phyloP scores from a whole-genome alignment of 345 rosid genomes.

The Eucalyptus sideroxylon region DNA sequence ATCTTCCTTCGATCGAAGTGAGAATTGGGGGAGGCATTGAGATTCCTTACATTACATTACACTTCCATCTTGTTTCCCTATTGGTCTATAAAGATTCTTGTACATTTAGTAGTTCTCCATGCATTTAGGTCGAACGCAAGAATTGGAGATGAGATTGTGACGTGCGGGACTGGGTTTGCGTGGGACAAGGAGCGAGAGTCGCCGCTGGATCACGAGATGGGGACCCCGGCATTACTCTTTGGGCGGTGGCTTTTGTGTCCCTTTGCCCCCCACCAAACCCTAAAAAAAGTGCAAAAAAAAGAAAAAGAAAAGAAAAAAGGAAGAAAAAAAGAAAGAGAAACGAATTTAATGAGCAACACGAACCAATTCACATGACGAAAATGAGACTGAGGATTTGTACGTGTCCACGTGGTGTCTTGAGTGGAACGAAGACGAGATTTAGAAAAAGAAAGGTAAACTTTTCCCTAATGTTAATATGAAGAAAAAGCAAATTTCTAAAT shows the following conservation, averaged over 20 bases:
- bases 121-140: background rate
- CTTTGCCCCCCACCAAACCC: background rate
- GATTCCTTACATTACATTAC: background rate
- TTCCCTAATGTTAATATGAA: background rate
- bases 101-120: background rate
- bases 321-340: background rate
- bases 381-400: background rate
- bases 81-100: background rate
- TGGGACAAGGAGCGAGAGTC: background rate
- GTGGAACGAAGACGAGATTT: background rate
- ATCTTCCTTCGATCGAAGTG: background rate
- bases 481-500: background rate
- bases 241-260: background rate
- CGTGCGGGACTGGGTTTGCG: background rate
- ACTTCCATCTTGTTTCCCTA: background rate
- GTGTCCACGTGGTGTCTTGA: background rate
- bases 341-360: background rate
- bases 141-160: background rate
- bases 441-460: background rate
- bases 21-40: background rate
- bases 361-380: background rate
- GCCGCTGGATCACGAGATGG: background rate
- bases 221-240: background rate
- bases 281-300: background rate
- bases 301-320: fast-evolving